Base-by-base conservation (phyloP, 225 moss, liverwort and hornwort genomes). In the Neckera pumila region DNA sequence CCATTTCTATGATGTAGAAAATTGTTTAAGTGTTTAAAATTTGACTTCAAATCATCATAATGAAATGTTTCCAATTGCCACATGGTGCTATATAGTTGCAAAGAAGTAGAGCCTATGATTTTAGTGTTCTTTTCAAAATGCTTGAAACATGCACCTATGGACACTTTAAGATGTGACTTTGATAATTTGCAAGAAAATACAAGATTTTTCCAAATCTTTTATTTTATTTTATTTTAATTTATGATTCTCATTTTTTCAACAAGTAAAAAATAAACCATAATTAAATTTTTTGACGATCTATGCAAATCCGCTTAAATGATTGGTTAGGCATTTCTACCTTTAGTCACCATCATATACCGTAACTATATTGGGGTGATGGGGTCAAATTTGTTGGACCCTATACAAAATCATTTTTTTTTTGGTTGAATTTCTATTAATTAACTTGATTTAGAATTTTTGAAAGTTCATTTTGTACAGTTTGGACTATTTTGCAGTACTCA, bases 241-340 rank as follows among this genome's bases (percentile, higher is more conserved):
- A 16, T 43, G 9, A 16, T 36, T 27, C 27, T 27, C 0, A 72
- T 25, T 43, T 27, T 42, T 43, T 43, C 7, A 17, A 2, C 6
- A 43, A 28, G 0, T 28, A 6, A 5, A 43, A 45, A 10, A 17
- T 28, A 73, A 3, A 0, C 0, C 2, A 6, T 17, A 45, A 15
- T 18, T 18, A 7, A 38, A 4, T 2, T 19, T 53, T 67, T 69
- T 23, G 8, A 69, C 10, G 9, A 34, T 34, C 64, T 64, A 64
- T 34, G 8, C 5, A 34, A 10, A 34, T 18, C 10, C 34, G 2
- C 12, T n/a, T 12, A 11, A 66, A 3, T n/a, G 9, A 43, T 45
- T 0, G 1, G 7, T 43, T 45, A 45, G 45, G 8, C 3, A 73
- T 42, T 40, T 40, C 23, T 66, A 66, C 33, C 33, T 62, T 62